Evolutionary conservation across 2,329 filamentous ascomycete genomes (phyloP), one percentile per base, ranked within the genome.

Genomic region (Diaporthe helianthi): DNA sequence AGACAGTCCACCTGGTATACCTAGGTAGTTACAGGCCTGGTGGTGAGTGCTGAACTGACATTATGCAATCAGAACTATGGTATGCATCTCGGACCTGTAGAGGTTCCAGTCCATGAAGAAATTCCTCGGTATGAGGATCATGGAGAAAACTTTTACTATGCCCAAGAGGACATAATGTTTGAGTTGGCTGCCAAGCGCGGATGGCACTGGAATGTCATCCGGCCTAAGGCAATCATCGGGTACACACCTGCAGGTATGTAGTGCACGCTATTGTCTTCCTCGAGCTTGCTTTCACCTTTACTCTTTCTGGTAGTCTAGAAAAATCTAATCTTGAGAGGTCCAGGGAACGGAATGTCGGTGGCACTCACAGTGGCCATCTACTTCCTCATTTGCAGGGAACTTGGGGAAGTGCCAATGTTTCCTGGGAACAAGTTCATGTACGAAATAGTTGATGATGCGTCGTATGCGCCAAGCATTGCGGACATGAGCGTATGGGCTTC

Each of bases 121-220:
- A 80, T 83, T 58, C 77, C 78, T 3, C 79, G 78, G 74, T 73
- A 83, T 3, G 78, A 78, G 12, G 75, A 75, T 4, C 73, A 76
- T 47, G 82, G 80, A 5, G 76, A 78, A 5, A 85, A 82, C 72
- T 85, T 84, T 73, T 85, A 85, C 72, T 84, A 83, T 70, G 71
- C 75, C 36, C 83, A 85, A 71, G 80, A 86, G 72, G 75, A 78
- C 26, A 79, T 83, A 54, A 74, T 85, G 41, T 72, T 69, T 41
- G 55, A 71, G 4, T 36, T 69, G 22, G 65, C 69, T 3, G 53
- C 71, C 12, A 68, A 71, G 26, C 71, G 72, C 3, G 54, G 51
- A 1, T 78, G 76, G 76, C 69, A 73, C 0, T 76, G 71, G 66
- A 78, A 76, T 49, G 63, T 78, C 8, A 77, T 77, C 41, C 75